Evolutionary conservation across 164 flowering plant species (phyloP), one percentile per base, ranked within the genome.

Genomic region (Platanus orientalis): DNA sequence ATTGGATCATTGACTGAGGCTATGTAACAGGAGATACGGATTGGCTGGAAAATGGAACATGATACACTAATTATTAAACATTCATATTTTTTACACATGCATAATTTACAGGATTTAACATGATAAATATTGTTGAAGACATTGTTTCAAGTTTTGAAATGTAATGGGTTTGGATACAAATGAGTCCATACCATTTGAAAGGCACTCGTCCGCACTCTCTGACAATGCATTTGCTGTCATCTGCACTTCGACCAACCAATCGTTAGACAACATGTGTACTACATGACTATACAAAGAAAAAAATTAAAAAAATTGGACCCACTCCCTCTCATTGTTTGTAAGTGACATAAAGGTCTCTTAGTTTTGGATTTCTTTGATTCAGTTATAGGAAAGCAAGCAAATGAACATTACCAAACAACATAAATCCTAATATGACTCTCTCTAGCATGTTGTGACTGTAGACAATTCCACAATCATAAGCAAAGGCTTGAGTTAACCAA

Each of bases 141-240:
- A 87, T 50, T 87, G 75, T 79, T 86, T 84, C 70, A 93, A 67
- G 59, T 84, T 90, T 58, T 85, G 91, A 61, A 81, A 79, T 2
- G 89, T 93, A 2, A 90, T 84, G 36, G 98, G 98, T 73, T 93
- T 93, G 26, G 98, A 82, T 65, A 93, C 82, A 70, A 90, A 90
- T 2, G 97, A 90, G 75, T 93, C 98, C 98, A 93, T 93, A 71
- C 98, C 98, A 77, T 84, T 87, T 32, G 84, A 86, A 65, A 62
- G 84, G 69, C 98, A 94, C 65, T 87, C 93, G 1, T 85, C 95
- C 2, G 90, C 88, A 52, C 98, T 94, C 81, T 94, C 98, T 3
- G 95, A 66, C 73, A 86, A 70, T 29, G 95, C 78, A 73, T 93
- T 93, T 62, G 97, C 97, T 23, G 97, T 93, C 96, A 90, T 89